Evolutionary conservation across 2,329 filamentous ascomycete species (phyloP).

Genomic region (Eutypa lata): DNA sequence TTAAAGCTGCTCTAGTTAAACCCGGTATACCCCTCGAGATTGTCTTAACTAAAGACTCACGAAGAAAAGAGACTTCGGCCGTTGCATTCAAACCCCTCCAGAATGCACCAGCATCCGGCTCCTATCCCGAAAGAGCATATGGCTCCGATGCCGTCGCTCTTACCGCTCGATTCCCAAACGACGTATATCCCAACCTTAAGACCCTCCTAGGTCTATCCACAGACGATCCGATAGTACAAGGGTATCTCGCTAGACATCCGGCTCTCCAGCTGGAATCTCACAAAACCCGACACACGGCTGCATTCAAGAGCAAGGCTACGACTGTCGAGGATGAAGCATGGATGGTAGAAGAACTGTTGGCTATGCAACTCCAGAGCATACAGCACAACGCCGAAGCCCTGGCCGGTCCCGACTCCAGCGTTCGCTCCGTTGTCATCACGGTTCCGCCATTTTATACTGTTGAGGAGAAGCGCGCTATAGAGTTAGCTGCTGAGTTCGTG

Average conservation of each 20-base stretch:
- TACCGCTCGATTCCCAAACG: slow-evolving; percentile 80
- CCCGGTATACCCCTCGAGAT: slow-evolving; percentile 97
- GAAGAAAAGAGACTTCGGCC: slow-evolving; percentile 88
- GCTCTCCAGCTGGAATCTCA: slow-evolving; percentile 66
- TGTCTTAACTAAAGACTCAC: slow-evolving; percentile 94
- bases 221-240: slow-evolving; percentile 58
- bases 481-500: slow-evolving; percentile 81
- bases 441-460: slow-evolving; percentile 86
- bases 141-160: slow-evolving; percentile 89
- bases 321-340: slow-evolving; percentile 59
- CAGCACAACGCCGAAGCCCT: slow-evolving; percentile 82
- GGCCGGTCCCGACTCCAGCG: slow-evolving; percentile 69
- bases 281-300: slow-evolving; percentile 63
- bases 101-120: slow-evolving; percentile 57
- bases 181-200: slow-evolving; percentile 95
- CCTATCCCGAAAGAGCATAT: slow-evolving; percentile 85
- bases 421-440: slow-evolving; percentile 84
- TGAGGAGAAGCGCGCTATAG: slow-evolving; percentile 84
- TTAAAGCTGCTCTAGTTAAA: slow-evolving; percentile 95
- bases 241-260: slow-evolving; percentile 76
- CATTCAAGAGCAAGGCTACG: slow-evolving; percentile 76
- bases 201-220: slow-evolving; percentile 73
- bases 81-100: slow-evolving; percentile 90
- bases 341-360: slow-evolving; percentile 88
- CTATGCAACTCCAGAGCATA: slow-evolving; percentile 93